phyloP scores from a whole-genome alignment of 768 basidiomycete genomes.

The Phaeotremella skinneri region DNA sequence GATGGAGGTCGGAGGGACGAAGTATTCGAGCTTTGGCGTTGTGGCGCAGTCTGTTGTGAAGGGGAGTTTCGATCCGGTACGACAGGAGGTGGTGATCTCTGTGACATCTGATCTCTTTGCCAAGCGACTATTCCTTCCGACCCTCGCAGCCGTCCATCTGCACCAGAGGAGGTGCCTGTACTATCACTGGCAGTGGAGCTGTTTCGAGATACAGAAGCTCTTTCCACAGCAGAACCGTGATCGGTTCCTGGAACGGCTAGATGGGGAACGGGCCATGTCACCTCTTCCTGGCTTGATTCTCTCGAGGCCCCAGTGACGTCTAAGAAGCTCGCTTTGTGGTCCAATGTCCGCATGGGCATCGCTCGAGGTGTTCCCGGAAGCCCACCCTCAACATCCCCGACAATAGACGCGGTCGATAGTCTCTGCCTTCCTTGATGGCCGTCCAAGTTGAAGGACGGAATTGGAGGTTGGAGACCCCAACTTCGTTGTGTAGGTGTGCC shows the following conservation, averaged over 20 bases:
- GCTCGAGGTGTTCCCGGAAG: constrained; percentile 10
- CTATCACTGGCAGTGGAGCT: constrained; percentile 7
- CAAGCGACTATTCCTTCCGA: background rate
- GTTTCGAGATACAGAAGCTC: background rate
- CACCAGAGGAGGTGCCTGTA: background rate
- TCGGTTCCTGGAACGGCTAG: constrained; percentile 1
- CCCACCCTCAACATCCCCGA: constrained; percentile 7
- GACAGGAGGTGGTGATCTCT: background rate
- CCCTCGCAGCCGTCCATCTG: background rate
- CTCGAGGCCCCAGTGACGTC: background rate
- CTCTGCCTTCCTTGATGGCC: background rate
- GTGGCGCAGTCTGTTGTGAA: constrained; percentile 8
- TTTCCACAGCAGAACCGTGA: background rate
- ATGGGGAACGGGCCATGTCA: constrained; percentile 17
- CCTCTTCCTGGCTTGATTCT: background rate
- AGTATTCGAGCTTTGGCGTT: constrained; percentile 16
- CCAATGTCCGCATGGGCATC: constrained; percentile 3
- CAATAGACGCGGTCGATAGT: constrained; percentile 4
- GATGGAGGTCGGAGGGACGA: constrained; percentile 27
- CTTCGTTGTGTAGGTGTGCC: constrained; percentile 27
- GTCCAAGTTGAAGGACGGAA: background rate
- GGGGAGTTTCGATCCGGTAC: background rate
- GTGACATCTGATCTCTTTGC: background rate
- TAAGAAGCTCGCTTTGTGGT: constrained; percentile 7
- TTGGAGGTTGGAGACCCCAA: constrained; percentile 17